phyloP scores from a whole-genome alignment of 2,329 filamentous ascomycete species.

The Fusarium globosum region DNA sequence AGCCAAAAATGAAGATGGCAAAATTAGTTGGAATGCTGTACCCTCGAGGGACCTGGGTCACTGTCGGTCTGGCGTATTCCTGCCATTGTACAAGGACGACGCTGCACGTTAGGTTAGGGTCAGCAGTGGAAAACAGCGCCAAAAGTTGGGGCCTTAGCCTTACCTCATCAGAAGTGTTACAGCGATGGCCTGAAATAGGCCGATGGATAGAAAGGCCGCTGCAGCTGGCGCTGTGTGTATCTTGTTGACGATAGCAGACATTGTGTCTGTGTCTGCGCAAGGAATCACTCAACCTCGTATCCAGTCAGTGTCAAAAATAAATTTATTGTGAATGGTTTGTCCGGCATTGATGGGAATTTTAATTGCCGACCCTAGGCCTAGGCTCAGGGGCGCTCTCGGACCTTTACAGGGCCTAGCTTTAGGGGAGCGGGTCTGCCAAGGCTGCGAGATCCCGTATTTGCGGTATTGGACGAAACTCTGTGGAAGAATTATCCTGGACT shows the following conservation, averaged over 20 bases:
- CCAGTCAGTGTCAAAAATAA: neutral
- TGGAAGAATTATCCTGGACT: neutral
- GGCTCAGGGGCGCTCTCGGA: neutral
- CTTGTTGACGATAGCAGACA: neutral
- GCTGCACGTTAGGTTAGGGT: rapidly evolving
- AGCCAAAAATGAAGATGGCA: constrained; percentile 3
- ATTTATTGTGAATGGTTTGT: neutral
- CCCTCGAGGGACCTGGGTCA: neutral
- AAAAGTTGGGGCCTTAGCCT: neutral
- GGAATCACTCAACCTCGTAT: neutral
- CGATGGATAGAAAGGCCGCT: neutral
- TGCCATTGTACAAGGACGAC: constrained; percentile 2
- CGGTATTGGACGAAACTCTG: neutral
- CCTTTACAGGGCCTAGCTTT: neutral
- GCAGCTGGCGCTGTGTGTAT: neutral
- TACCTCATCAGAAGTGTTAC: neutral
- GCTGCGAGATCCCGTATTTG: neutral
- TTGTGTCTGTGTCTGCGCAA: neutral
- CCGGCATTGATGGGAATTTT: neutral
- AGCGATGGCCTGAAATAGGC: neutral
- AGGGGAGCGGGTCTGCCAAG: neutral
- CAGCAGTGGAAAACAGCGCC: neutral
- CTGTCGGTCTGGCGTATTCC: neutral
- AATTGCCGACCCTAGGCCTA: neutral
- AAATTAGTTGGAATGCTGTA: constrained; percentile 1